Base-by-base conservation (phyloP, 148 eudicot species). In the Polygonum aviculare region DNA sequence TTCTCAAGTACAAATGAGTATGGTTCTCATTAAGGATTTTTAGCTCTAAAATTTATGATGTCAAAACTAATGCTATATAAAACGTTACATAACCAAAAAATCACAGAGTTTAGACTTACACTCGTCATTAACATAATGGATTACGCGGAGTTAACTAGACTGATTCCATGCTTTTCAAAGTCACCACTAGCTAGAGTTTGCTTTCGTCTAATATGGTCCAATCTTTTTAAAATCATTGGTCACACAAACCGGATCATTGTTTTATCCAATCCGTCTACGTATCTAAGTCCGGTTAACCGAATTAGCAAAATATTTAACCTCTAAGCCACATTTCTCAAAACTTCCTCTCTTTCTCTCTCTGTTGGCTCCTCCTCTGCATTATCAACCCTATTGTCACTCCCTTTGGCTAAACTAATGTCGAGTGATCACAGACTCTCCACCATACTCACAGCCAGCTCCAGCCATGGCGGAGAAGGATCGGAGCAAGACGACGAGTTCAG, bases 401-500 rank as follows among this genome's bases (percentile, higher is more conserved):
- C 9, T 19, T 19, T 69, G 48, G 6, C 48, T 69, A 26, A 5
- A 7, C 10, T 19, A 67, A 73, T 73, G 75, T 73, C 75, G 33
- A 40, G 16, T 73, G 75, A 73, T 47, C 57, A 49, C 48, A 48
- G 38, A 47, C 36, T 55, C 16, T 22, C 44, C 54, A 47, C 55
- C 19, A 71, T 9, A 57, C 48, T n/a, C 75, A 73, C 75, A 33
- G 26, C 52, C 33, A 26, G 31, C 31, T 12, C 74, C 50, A 73
- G 12, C 10, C 57, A 63, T n/a, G 74, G 59, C 18, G 69, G 69
- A 44, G 47, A 44, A 44, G 7, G 7, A 35, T 38, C 65, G 2
- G 76, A 83, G 19, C 79, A 80, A 22, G 84, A 88, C 6, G 62
- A 76, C 69, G 81, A 75, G 18, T 78, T 85, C 71, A 83, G 94